Base-by-base conservation (phyloP, 2,329 filamentous ascomycete species). In the Knufia petricola region DNA sequence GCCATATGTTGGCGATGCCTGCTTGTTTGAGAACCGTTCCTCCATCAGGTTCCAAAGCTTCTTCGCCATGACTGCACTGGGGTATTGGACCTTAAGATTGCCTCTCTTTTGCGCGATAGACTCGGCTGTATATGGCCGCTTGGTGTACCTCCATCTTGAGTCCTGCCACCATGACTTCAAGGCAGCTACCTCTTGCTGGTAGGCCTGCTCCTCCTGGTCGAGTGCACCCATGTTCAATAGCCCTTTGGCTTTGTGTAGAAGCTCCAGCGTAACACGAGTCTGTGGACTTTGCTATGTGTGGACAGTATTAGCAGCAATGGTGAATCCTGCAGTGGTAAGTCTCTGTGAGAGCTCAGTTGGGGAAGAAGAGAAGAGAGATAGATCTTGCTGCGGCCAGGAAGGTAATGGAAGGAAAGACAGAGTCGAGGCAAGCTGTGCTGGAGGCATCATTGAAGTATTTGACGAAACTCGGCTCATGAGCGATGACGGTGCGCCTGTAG, bases 71-170 rank as follows among this genome's bases (percentile, higher is more conserved):
- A 72, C 73, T 66, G 94, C 94, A 71, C 89, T 92, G 17, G 92
- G 84, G 66, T 96, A 96, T 55, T 94, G 78, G 60, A 96, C 84
- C 69, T 84, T 87, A 60, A 98, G 73, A 62, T 85, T 89, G 50
- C 92, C 92, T 63, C 92, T 78, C 79, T 98, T 98, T 46, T 86
- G 83, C 55, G 94, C 92, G 63, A 98, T 96, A 71, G 94, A 86
- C 75, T 96, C 92, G 26, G 92, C 88, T 3, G 89, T 95, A 67
- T 92, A 98, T 20, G 92, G 83, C 50, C 92, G 79, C 72, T 85
- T 89, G 60, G 92, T 98, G 69, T 87, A 80, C 65, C 86, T 79
- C 92, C 92, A 98, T 75, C 92, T 79, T 50, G 87, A 79, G 61
- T 94, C 86, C 46, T 74, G 77, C 92, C 92, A 98, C 92, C 92